A percentile compares a stretch with the other conserved stretches of the same genome.
phyloP scores from a whole-genome alignment of 2,329 filamentous ascomycete genomes.

The Talaromyces marneffei region DNA sequence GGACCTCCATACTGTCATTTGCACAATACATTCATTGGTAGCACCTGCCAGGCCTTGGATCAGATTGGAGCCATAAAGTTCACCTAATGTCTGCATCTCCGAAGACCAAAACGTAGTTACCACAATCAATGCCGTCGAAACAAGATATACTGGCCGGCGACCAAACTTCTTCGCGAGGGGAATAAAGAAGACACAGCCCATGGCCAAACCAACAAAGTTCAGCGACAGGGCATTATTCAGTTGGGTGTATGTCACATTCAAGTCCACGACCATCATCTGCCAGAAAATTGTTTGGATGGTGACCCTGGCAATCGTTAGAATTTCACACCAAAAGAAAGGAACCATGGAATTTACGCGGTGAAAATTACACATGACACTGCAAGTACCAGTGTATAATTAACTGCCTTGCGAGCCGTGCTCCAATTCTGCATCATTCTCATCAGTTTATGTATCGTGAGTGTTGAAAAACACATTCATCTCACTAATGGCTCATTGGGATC shows the following conservation, averaged over 20 bases:
- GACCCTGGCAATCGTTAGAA: constrained; percentile 19
- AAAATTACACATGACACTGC: constrained; percentile 27
- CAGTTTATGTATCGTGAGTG: too few relatives aligned
- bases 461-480: too few relatives aligned
- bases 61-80: constrained; percentile 43
- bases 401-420: constrained; percentile 35
- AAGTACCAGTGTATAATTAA: constrained; percentile 39
- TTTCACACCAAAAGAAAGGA: too few relatives aligned
- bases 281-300: constrained; percentile 41
- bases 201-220: constrained; percentile 39
- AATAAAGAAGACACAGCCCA: constrained; percentile 44
- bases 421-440: too few relatives aligned
- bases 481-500: too few relatives aligned
- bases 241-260: constrained; percentile 37
- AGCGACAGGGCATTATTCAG: constrained; percentile 45
- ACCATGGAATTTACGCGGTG: neutral
- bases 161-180: constrained; percentile 46
- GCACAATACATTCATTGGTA: constrained; percentile 36
- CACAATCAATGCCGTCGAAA: constrained; percentile 38
- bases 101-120: constrained; percentile 39
- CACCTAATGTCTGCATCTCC: constrained; percentile 34
- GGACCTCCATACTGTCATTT: constrained; percentile 34
- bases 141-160: constrained; percentile 42
- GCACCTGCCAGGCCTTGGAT: constrained; percentile 36
- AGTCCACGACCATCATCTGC: constrained; percentile 42